Evolutionary conservation across 805 yeast species (phyloP), one percentile per base, ranked within the genome.

Genomic region (Kazachstania bromeliacearum): DNA sequence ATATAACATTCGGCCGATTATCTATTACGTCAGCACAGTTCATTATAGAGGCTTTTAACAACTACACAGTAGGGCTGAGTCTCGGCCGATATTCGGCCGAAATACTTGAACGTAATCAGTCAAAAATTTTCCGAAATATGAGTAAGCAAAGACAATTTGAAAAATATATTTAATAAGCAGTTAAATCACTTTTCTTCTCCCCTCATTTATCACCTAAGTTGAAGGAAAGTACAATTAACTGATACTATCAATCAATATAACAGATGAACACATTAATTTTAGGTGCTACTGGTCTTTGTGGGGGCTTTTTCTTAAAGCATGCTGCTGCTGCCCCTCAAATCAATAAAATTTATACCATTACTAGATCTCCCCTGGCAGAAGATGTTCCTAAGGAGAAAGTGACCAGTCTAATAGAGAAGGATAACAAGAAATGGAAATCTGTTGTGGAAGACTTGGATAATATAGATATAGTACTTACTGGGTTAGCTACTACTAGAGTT

Each of bases 271-370:
- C 60, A 10, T 59, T 71, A 30, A 49, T 69, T 12, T 56, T 83
- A 30, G 95, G 95, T 2, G 70, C 87, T 20, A 85, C 95, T 1
- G 95, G 95, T 2, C 60, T 84, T 15, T 78, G 80, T 38, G 96
- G 95, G 7, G 47, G 65, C 17, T 67, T 63, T 17, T 68, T 83
- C 40, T 52, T 83, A 36, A 68, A 64, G 36, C 57, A 57, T 18
- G 72, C 73, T 5, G 56, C 58, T 26, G 42, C 50, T 7, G 56
- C 71, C 3, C 40, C 60, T 1, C 47, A 57, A 3, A 63, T 70
- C 27, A 37, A 56, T 2, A 58, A 64, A 15, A 53, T 79, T 5
- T 59, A 59, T 25, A 67, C 85, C 4, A 43, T 82, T 3, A 56
- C 75, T 3, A 70, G 92, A 51, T 64, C 74, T 36, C 63, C 51